Percentiles rank a stretch among this genome's conserved stretches.
Conservation (phyloP, 305 asterid genomes). For the Rubia occidens region DNA sequence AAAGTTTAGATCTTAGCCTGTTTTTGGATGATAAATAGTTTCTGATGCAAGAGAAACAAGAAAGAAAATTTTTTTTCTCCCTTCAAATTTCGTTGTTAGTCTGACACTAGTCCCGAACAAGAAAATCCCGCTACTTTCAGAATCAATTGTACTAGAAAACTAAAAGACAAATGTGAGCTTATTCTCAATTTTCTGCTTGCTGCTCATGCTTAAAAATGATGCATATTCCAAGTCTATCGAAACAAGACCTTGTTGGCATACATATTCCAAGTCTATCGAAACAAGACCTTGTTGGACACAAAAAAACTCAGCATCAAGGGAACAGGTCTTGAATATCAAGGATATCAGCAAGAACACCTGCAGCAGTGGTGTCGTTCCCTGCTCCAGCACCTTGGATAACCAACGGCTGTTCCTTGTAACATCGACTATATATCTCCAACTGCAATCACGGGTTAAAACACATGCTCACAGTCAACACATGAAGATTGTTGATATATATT, state of each 20-base stretch:
- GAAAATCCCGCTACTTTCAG: no score
- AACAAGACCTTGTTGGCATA: neutral
- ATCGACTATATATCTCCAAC: conserved; percentile 72
- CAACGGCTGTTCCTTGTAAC: conserved; percentile 62
- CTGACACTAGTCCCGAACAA: no score
- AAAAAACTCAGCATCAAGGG: conserved; percentile 19
- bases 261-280: neutral
- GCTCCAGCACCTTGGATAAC: conserved; percentile 97
- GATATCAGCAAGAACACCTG: conserved; percentile 88
- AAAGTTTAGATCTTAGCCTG: no score
- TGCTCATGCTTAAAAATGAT: no score
- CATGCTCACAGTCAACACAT: conserved; percentile 4
- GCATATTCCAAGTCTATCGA: neutral
- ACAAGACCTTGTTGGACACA: neutral
- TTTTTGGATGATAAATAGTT: no score
- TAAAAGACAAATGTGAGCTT: neutral
- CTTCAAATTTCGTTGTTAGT: no score
- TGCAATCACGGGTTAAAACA: conserved; percentile 13
- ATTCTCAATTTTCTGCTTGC: no score
- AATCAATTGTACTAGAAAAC: neutral
- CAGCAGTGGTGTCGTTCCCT: conserved; percentile 88
- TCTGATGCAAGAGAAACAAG: no score
- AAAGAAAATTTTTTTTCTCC: no score
- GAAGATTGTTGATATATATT: conserved; percentile 31
- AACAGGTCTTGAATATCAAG: conserved; percentile 64